These are phyloP conservation scores for Jatropha multifida DNA, from an alignment of 441 rosid species.

Conservation along the genomic window DNA sequence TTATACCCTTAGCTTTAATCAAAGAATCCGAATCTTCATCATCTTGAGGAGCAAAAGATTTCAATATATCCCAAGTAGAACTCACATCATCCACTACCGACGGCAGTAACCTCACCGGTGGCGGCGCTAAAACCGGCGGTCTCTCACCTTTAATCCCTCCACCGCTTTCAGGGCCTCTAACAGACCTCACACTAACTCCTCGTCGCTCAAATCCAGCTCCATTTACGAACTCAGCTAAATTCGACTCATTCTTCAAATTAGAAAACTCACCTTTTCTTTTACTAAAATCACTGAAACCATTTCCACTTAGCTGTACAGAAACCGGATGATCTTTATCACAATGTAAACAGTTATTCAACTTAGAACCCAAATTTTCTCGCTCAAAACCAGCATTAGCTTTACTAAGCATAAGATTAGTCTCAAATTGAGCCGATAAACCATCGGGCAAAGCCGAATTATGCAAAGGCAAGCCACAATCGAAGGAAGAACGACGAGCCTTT, in stretches of 20 bases:
- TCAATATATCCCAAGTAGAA: constrained; percentile 34
- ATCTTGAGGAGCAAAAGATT: constrained; percentile 32
- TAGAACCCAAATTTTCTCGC: background rate
- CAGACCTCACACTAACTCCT: constrained; percentile 4
- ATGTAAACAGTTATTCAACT: background rate
- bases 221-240: background rate
- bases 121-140: constrained; percentile 24
- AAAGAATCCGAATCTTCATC: constrained; percentile 13
- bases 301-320: background rate
- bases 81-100: constrained; percentile 25
- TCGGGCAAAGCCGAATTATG: background rate
- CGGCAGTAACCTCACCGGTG: constrained; percentile 18
- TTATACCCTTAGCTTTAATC: background rate
- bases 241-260: background rate
- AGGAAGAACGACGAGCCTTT: constrained; percentile 23
- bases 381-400: background rate
- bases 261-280: background rate
- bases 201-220: background rate
- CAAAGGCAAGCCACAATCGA: background rate
- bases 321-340: background rate
- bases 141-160: constrained; percentile 29
- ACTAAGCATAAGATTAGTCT: constrained; percentile 5
- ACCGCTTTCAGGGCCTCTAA: background rate
- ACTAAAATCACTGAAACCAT: background rate
- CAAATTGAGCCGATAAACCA: background rate